Evolutionary conservation across 2,329 filamentous ascomycete species (phyloP).

Genomic region (Knufia fluminis): DNA sequence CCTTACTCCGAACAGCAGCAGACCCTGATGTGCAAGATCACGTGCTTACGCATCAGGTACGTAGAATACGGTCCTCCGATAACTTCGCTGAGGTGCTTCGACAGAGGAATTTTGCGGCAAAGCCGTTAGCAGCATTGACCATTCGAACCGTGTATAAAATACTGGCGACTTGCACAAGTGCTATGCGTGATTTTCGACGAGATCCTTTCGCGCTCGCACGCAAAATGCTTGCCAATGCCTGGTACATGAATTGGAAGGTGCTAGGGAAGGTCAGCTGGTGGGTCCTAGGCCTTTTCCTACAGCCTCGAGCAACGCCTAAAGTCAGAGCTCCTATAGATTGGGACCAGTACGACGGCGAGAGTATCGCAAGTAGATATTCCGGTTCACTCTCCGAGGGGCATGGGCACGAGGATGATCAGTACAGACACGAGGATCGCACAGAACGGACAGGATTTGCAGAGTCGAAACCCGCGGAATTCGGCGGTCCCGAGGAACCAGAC

Average conservation of each 20-base stretch:
- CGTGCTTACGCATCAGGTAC: background rate
- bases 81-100: conserved; percentile 17
- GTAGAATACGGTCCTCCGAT: background rate
- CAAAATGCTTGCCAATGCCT: conserved; percentile 28
- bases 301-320: conserved; percentile 10
- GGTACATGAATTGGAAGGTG: conserved; percentile 26
- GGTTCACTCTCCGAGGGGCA: conserved; percentile 2
- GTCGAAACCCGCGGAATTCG: background rate
- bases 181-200: conserved; percentile 17
- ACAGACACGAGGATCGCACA: background rate
- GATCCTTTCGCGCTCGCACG: conserved; percentile 24
- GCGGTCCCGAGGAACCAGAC: background rate
- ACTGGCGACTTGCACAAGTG: conserved; percentile 20
- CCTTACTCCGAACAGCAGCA: background rate
- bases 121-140: conserved; percentile 18
- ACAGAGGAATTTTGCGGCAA: conserved; percentile 14
- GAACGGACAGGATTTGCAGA: background rate
- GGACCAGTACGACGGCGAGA: conserved; percentile 20
- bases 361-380: conserved; percentile 17
- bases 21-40: background rate
- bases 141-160: conserved; percentile 22
- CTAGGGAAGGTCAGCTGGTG: conserved; percentile 30
- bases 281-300: conserved; percentile 29
- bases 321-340: conserved; percentile 11
- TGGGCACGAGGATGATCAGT: conserved; percentile 11